Base-by-base conservation (phyloP, 768 basidiomycete species). In the Termitomyces sp. region DNA sequence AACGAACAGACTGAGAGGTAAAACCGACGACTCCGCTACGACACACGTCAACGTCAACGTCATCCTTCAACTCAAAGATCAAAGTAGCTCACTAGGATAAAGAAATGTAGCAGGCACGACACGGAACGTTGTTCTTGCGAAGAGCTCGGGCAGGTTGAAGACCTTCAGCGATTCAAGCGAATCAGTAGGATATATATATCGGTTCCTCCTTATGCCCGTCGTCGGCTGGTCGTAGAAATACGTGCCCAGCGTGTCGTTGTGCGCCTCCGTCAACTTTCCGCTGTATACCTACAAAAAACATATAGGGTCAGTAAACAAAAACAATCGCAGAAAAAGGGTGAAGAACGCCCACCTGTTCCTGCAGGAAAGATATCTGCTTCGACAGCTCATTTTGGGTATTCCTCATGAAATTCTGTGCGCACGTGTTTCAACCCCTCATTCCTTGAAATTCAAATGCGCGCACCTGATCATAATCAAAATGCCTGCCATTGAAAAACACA, bases 151-250 rank as follows among this genome's bases (percentile, higher is more conserved):
- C 10, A 91, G 65, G 62, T 81, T 83, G 57, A 81, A 68, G 26
- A 91, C 72, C 27, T 74, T 75, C 12, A 90, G 67, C 37, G 74
- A 72, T 18, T 76, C 76, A 3, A 77, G 75, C 4, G 76, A 62
- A 14, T 72, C 71, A 8, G 74, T 65, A 0, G 87, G 84, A 64
- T 85, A 83, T 54, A 98, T 85, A 66, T 89, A 83, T 27, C 72
- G 75, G 69, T 93, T 98, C n/a, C 97, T 74, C 12, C 87, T 79
- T 55, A 78, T 74, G 42, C 77, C 76, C 0, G 91, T 85, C 0
- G 82, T 82, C 0, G 94, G 90, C 6, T 94, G 79, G 64, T 96
- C 92, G 67, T 96, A 98, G 74, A 98, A 98, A 72, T 90, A 94
- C 14, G 79, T 87, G 31, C 81, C 71, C 54, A 91, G 79, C 32